A percentile compares a stretch with the other conserved stretches of the same genome.
Conservation (phyloP, 2,329 filamentous ascomycete genomes). For the Alternaria dauci region DNA sequence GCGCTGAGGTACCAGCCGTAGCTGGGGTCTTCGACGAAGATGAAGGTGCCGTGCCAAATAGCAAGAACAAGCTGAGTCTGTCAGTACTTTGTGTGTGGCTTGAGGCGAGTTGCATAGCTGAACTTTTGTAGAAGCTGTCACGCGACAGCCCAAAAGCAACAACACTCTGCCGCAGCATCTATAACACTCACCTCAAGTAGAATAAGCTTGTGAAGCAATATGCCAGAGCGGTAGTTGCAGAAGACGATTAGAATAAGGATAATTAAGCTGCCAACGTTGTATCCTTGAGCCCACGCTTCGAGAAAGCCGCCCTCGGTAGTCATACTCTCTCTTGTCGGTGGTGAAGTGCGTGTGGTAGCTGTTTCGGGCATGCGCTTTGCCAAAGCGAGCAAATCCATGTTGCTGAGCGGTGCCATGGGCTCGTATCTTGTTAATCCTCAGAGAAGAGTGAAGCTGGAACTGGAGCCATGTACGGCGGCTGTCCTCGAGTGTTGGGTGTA, state of each 20-base stretch:
- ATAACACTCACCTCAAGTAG: conserved; percentile 39
- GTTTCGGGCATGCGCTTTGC: conserved; percentile 31
- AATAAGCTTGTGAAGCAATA: conserved; percentile 47
- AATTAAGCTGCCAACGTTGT: conserved; percentile 46
- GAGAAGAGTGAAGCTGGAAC: background rate
- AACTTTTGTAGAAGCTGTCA: background rate
- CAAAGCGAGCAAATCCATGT: conserved; percentile 15
- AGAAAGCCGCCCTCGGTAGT: conserved; percentile 40
- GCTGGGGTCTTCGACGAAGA: conserved; percentile 41
- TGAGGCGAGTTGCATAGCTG: rapidly evolving
- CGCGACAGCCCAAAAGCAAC: background rate
- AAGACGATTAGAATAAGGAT: conserved; percentile 49
- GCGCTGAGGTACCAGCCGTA: conserved; percentile 49
- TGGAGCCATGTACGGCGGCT: conserved; percentile 12
- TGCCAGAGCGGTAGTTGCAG: conserved; percentile 47
- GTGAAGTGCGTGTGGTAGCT: conserved; percentile 34
- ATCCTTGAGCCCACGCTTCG: conserved; percentile 50
- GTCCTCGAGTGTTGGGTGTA: background rate
- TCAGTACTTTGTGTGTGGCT: conserved; percentile 10
- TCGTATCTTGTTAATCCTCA: background rate
- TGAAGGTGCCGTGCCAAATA: conserved; percentile 49
- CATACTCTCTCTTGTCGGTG: conserved; percentile 39
- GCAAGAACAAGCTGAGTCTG: conserved; percentile 43
- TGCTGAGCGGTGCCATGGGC: conserved; percentile 37
- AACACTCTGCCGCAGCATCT: background rate